Evolutionary conservation across 2,329 filamentous ascomycete genomes (phyloP), one percentile per base, ranked within the genome.

Genomic region (Xylariaceae sp.): DNA sequence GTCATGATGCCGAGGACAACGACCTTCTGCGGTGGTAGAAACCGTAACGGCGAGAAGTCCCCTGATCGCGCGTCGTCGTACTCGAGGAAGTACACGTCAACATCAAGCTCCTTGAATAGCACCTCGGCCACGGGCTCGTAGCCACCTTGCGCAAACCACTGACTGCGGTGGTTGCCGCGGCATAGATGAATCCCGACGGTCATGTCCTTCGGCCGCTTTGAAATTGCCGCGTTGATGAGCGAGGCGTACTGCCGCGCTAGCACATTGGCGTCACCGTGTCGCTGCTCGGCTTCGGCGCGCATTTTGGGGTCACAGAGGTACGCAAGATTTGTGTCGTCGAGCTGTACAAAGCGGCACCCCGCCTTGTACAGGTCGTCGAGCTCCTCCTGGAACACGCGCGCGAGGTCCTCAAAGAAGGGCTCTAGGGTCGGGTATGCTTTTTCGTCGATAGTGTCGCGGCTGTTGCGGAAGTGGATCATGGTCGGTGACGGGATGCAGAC

Each of bases 381-480:
- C 69, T 85, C 82, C 68, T 79, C 77, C 70, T 83, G 82, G 71
- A 81, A 85, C 4, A 81, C 82, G 49, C 75, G 73, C 8, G 81
- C 81, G 9, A 84, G 74, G 65, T 85, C 82, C 16, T 77, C 79
- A 69, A 84, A 84, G 73, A 83, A 83, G 23, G 75, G 72, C 44
- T 84, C 82, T 8, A 85, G 75, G 16, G 77, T 76, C 5, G 82
- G 82, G 69, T 85, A 85, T 7, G 80, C 80, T 39, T 73, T 71
- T 65, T 76, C 74, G 66, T 80, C 76, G 68, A 84, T 84, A 64
- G 75, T 76, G 19, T 82, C 79, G 28, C 82, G 75, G 9, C 78
- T 80, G 58, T 81, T 81, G 55, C 82, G 79, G 77, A 85, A 85
- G 68, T 85, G 82, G 47, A 84, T 78, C 82, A 84, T 84, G n/a